phyloP scores from a whole-genome alignment of 352 stramenopile genomes.

The Discostella stelligera region DNA sequence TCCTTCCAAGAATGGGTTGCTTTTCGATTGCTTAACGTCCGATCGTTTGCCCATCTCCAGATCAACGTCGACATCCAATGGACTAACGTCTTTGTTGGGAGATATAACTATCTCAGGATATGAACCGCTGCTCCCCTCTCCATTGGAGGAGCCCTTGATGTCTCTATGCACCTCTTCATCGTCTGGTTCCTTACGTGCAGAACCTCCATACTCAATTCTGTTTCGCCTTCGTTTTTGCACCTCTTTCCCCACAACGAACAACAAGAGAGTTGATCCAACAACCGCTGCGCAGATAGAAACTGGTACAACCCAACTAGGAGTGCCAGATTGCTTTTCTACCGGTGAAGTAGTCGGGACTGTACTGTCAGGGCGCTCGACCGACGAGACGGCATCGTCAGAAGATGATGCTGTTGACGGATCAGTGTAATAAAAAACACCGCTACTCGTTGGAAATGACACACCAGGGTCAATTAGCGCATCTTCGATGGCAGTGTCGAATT shows the following conservation, averaged over 20 bases:
- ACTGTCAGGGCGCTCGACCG: background rate
- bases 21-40: constrained; percentile 5
- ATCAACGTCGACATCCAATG: constrained; percentile 5
- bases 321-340: background rate
- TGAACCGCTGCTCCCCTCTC: background rate
- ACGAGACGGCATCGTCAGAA: background rate
- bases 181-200: background rate
- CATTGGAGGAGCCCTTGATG: background rate
- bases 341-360: background rate
- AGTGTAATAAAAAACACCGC: constrained; percentile 26
- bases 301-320: constrained; percentile 28
- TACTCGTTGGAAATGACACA: constrained; percentile 24
- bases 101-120: background rate
- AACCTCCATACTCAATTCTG: constrained; percentile 6
- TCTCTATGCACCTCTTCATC: background rate
- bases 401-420: background rate
- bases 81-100: constrained; percentile 3
- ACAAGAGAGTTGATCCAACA: constrained; percentile 6
- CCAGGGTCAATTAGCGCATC: constrained; percentile 17
- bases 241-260: constrained; percentile 21
- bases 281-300: constrained; percentile 28
- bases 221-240: constrained; percentile 9
- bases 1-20: constrained; percentile 13
- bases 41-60: constrained; percentile 16
- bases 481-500: constrained; percentile 25